These are phyloP conservation scores for Pleomassaria siparia DNA, from an alignment of 2,329 filamentous ascomycete species.

Conservation along the genomic window DNA sequence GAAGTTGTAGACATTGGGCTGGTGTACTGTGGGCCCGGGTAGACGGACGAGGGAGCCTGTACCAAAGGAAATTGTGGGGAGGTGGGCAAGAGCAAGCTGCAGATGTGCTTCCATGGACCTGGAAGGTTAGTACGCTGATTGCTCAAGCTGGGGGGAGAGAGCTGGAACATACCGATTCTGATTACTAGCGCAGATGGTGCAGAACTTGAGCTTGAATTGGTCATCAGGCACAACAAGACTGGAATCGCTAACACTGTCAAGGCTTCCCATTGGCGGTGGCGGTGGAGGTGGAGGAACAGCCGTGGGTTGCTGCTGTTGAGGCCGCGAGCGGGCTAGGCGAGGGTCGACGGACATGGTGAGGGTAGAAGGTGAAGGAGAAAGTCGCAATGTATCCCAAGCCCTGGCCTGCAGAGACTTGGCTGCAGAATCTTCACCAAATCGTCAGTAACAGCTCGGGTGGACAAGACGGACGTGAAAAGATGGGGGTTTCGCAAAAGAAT, in stretches of 20 bases:
- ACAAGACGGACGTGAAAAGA: constrained; percentile 3
- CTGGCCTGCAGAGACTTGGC: constrained; percentile 1
- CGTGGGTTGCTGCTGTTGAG: constrained; percentile 37
- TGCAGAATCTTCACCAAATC: constrained; percentile 28
- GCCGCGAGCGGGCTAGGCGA: constrained; percentile 51
- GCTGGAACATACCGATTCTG: constrained; percentile 74
- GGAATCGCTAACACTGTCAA: constrained; percentile 35
- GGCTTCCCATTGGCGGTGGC: constrained; percentile 37
- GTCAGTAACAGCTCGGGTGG: constrained; percentile 21
- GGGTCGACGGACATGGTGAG: constrained; percentile 48
- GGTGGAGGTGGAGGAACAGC: constrained; percentile 55
- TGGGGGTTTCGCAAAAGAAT: constrained; percentile 33
- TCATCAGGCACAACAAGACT: constrained; percentile 43
- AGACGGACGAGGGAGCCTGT: constrained; percentile 93
- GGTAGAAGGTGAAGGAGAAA: too few relatives aligned
- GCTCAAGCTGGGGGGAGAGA: neutral
- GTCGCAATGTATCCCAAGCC: neutral
- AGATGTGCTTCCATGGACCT: constrained; percentile 99
- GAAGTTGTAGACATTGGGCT: constrained; percentile 98
- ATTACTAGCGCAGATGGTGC: constrained; percentile 98
- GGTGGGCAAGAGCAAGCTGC: constrained; percentile 76
- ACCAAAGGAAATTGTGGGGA: constrained; percentile 97
- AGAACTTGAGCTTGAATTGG: constrained; percentile 90
- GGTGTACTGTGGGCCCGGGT: constrained; percentile 84
- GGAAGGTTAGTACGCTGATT: constrained; percentile 16